phyloP scores from a whole-genome alignment of 2,329 filamentous ascomycete species.

The Lasiodiplodia sp. region DNA sequence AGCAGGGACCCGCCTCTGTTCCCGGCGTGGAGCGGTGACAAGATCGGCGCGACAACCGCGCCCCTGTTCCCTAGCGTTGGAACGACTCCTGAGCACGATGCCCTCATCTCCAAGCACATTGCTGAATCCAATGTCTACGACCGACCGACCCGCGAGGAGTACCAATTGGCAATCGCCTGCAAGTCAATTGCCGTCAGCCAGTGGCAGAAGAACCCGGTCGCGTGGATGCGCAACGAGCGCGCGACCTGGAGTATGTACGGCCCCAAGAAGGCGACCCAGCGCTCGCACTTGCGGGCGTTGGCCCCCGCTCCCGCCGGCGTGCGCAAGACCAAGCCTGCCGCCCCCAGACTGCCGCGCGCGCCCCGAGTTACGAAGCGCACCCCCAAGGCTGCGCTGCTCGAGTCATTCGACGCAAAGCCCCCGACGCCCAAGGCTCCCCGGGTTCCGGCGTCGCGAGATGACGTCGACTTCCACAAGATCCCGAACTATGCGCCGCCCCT shows the following conservation, averaged over 20 bases:
- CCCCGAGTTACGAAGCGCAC: slow-evolving; percentile 46
- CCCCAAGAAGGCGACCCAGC: slow-evolving; percentile 47
- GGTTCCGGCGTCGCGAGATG: slow-evolving; percentile 81
- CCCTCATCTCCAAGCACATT: slow-evolving; percentile 46
- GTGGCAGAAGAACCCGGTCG: slow-evolving; percentile 54
- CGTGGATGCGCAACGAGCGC: slow-evolving; percentile 62
- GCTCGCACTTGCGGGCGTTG: slow-evolving; percentile 45
- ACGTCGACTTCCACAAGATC: slow-evolving; percentile 78
- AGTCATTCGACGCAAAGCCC: slow-evolving; percentile 50
- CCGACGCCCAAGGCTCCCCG: slow-evolving; percentile 53
- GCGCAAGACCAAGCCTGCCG: slow-evolving; percentile 44
- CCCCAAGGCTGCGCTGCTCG: slow-evolving; percentile 39
- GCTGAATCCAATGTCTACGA: slow-evolving; percentile 34
- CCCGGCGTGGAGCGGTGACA: slow-evolving; percentile 39
- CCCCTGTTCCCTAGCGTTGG: slow-evolving; percentile 42
- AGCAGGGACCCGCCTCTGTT: slow-evolving; percentile 47
- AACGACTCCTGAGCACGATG: slow-evolving; percentile 28
- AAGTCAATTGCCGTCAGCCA: slow-evolving; percentile 47
- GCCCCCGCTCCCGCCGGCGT: slow-evolving; percentile 46
- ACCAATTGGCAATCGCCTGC: slow-evolving; percentile 45
- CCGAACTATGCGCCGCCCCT: slow-evolving; percentile 76
- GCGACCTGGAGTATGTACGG: slow-evolving; percentile 56
- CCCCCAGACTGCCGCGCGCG: slow-evolving; percentile 43
- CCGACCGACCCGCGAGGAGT: slow-evolving; percentile 45
- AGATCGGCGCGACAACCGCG: slow-evolving; percentile 37